Percentiles rank a stretch among this genome's conserved stretches.
Conservation (phyloP, 176 grass and related monocot species). For the Chrysopogon serrulatus region DNA sequence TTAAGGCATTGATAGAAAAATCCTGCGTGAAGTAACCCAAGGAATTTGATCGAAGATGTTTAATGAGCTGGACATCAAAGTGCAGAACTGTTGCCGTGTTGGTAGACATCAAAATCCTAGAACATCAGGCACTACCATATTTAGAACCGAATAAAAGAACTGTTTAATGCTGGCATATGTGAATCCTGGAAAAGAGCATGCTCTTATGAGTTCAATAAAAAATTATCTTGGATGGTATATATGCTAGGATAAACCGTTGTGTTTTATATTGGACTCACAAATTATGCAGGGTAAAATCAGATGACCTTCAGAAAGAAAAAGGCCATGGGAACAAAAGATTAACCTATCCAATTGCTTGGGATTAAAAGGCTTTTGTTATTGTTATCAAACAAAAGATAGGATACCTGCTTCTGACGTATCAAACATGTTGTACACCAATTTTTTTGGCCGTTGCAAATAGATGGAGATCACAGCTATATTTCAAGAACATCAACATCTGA, state of each 20-base stretch:
- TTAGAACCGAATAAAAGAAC: background rate
- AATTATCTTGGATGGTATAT: background rate
- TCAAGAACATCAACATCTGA: slow-evolving; percentile 46
- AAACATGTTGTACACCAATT: background rate
- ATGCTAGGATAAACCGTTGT: background rate
- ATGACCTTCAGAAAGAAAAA: background rate
- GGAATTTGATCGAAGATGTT: background rate
- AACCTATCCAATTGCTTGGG: background rate
- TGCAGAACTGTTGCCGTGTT: background rate
- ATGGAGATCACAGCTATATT: slow-evolving; percentile 8
- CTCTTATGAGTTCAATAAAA: background rate
- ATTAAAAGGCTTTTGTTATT: background rate
- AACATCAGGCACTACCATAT: background rate
- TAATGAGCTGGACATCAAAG: background rate
- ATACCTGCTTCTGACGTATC: background rate
- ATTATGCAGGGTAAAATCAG: background rate
- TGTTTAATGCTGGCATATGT: background rate
- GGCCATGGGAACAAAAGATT: background rate
- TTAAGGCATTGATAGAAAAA: background rate
- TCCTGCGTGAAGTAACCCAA: background rate
- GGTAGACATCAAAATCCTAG: background rate
- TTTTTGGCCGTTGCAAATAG: background rate
- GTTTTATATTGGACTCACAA: background rate
- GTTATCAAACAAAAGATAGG: background rate
- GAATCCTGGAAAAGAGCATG: background rate